These are phyloP conservation scores for Stentor roeselii DNA, from an alignment of 73 alveolate species.

Conservation along the genomic window DNA sequence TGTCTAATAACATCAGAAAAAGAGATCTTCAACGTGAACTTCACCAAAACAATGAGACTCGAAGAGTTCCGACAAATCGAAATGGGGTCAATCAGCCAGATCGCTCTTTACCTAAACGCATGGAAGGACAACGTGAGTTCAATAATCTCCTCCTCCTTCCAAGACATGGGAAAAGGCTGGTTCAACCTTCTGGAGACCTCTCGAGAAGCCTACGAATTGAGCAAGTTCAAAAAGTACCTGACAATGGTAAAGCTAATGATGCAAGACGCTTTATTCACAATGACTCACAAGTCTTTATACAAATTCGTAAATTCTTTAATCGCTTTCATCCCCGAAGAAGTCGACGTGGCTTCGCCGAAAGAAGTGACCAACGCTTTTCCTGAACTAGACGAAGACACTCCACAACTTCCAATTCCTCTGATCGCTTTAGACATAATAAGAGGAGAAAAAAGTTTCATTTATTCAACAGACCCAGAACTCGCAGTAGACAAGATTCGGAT, in stretches of 20 bases:
- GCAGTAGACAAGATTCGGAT: constrained; percentile 74
- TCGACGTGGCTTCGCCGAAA: constrained; percentile 67
- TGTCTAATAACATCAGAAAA: constrained; percentile 77
- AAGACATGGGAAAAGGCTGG: constrained; percentile 98
- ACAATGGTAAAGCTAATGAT: constrained; percentile 91
- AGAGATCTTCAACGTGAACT: constrained; percentile 71
- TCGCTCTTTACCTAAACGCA: constrained; percentile 79
- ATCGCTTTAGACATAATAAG: constrained; percentile 71
- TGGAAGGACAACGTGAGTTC: constrained; percentile 90
- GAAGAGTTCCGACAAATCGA: constrained; percentile 94
- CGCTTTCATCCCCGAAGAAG: constrained; percentile 78
- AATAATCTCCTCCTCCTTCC: constrained; percentile 82
- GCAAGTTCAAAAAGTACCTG: constrained; percentile 92
- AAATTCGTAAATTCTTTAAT: constrained; percentile 84
- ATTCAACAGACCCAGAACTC: constrained; percentile 89
- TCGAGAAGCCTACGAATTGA: constrained; percentile 92
- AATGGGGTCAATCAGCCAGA: constrained; percentile 74
- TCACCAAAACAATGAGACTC: constrained; percentile 88
- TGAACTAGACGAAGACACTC: constrained; percentile 50
- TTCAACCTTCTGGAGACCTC: constrained; percentile 92
- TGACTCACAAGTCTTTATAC: constrained; percentile 79
- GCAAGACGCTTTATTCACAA: constrained; percentile 86
- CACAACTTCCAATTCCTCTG: constrained; percentile 70
- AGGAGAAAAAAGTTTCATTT: constrained; percentile 44
- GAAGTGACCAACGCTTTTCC: constrained; percentile 74